Base-by-base conservation (phyloP, 805 yeast genomes). In the Aciculoconidium aculeatum region DNA sequence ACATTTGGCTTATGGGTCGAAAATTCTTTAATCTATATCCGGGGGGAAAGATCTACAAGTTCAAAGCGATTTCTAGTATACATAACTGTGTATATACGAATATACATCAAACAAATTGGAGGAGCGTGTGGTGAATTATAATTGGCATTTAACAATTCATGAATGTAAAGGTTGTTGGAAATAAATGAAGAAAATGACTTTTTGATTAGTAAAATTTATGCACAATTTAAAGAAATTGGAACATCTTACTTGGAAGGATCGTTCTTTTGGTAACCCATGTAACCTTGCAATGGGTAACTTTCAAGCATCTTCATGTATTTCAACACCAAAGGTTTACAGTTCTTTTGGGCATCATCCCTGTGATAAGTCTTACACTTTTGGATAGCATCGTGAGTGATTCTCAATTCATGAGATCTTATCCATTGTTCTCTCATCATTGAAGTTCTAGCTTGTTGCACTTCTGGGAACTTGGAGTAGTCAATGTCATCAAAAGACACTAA, bases 181-280 rank as follows among this genome's bases (percentile, higher is more conserved):
- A n/a, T n/a, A n/a, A n/a, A n/a, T n/a, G n/a, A n/a, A n/a, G n/a
- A n/a, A n/a, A n/a, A n/a, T n/a, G n/a, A n/a, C n/a, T n/a, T n/a
- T n/a, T n/a, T n/a, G n/a, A n/a, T n/a, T n/a, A n/a, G n/a, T n/a
- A n/a, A n/a, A n/a, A n/a, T n/a, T n/a, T n/a, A n/a, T n/a, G n/a
- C n/a, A n/a, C n/a, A n/a, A n/a, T n/a, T n/a, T n/a, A n/a, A n/a
- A n/a, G n/a, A n/a, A n/a, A n/a, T n/a, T 16, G 6, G 8, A 7
- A 15, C 8, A 5, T 14, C 14, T 34, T 62, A 80, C 62, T 82
- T 80, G 20, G 83, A 66, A 25, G 90, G 92, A 51, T 83, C 94
- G 60, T 83, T 83, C 71, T 84, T 80, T 64, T 84, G 94, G 63
- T 83, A 82, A n/a, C 86, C 90, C 50, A 77, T 62, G 60, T 70